Evolutionary conservation across 169 alveolate species (phyloP), one percentile per base, ranked within the genome.

Genomic region (Plasmodium adleri): DNA sequence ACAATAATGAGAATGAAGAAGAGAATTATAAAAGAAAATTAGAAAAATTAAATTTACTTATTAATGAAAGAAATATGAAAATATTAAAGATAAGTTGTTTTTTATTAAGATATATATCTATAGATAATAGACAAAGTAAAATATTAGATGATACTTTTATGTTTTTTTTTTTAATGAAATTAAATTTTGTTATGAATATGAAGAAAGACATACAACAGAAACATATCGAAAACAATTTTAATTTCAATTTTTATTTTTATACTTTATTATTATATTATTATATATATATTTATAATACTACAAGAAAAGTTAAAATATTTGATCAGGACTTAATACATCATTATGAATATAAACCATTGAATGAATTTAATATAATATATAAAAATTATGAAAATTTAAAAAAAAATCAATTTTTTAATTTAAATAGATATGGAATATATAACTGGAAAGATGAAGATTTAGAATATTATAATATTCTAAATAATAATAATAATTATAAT

Each of bases 61-160:
- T 56, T 39, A 80, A 66, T 47, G 85, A 80, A n/a, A 71, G 83
- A 67, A 72, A 80, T 28, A 5, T 3, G 13, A 80, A 68, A 43
- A 80, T 80, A 20, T 68, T 80, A 80, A 80, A 68, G 54, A 52
- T 62, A 2, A 80, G 90, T 26, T 80, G 90, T 52, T 80, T 63
- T 60, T 54, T 80, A n/a, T 43, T 80, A 50, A 70, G 64, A 58
- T 45, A 68, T 28, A 15, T 80, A 54, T 56, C 24, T 32, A 9
- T 56, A 72, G 59, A 80, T 62, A 56, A 43, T 49, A 10, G 22
- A 26, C 17, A 72, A 60, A 20, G 74, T 59, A 43, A 67, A 45
- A 17, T 80, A 22, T n/a, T 80, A 59, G 66, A 68, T n/a, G 90
- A 80, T 54, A 12, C 74, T 26, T 80, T 80, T 80, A 49, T 26